Evolutionary conservation across 305 asterid species (phyloP), one percentile per base, ranked within the genome.

Genomic region (Nicotiana rustica): DNA sequence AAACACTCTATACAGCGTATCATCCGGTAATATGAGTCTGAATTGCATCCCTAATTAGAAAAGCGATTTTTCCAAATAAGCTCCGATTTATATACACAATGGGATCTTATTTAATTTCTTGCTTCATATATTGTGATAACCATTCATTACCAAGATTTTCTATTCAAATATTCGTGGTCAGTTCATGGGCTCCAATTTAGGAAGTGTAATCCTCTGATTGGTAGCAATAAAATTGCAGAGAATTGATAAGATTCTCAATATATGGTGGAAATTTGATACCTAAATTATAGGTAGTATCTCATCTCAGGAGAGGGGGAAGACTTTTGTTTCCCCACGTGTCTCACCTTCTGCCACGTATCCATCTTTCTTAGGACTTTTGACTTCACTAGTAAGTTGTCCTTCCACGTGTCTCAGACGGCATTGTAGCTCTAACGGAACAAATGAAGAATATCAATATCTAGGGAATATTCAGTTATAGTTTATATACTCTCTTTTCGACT

Each of bases 221-320:
- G 62, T 35, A 21, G 41, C 79, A 47, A 49, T 47, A 21, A 21
- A 73, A 21, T 49, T 73, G 62, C 19, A 5, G 10, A 70, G 78
- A 70, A 70, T 70, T 70, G 78, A 49, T 73, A 47, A 49, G 79
- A 47, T 73, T 73, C 62, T 49, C 21, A 25, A 3, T 49, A 49
- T 73, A 59, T 73, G 79, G 79, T 47, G 62, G 47, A 73, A 59
- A 73, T 12, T 47, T 21, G 38, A 19, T 44, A 44, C 18, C 60
- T 10, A 19, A 13, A 64, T 29, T 64, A 31, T 65, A 7, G 19
- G 13, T 18, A n/a, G 15, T 14, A 65, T 18, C 17, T 2, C 25
- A 2, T 14, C 55, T 47, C 12, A 47, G 14, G 2, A 66, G 4
- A 47, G 35, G 35, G 4, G 35, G 35, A 49, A 44, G n/a, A 0